Evolutionary conservation across 2,329 filamentous ascomycete species (phyloP).

Genomic region (Penicillium decumbens): DNA sequence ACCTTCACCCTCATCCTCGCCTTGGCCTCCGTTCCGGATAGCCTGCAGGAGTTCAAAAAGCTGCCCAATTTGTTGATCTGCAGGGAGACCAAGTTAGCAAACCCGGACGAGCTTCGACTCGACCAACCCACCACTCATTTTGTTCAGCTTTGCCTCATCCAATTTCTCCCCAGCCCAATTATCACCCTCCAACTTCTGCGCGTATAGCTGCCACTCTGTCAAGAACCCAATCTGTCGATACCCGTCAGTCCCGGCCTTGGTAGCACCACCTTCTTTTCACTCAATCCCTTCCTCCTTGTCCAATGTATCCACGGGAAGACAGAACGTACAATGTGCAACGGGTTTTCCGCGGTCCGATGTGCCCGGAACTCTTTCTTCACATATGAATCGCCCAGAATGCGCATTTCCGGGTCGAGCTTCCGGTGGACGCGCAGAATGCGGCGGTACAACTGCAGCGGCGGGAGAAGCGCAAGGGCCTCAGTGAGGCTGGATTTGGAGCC

Average conservation of each 20-base stretch:
- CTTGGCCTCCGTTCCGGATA: slow-evolving; percentile 53
- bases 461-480: slow-evolving; percentile 65
- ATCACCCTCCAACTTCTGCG: slow-evolving; percentile 84
- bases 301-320: neutral
- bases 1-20: slow-evolving; percentile 32
- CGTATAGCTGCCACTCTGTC: slow-evolving; percentile 94
- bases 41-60: slow-evolving; percentile 90
- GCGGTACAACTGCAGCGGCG: slow-evolving; percentile 84
- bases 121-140: slow-evolving; percentile 75
- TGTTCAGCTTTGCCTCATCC: slow-evolving; percentile 76
- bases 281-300: neutral
- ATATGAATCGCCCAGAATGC: slow-evolving; percentile 85
- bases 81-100: slow-evolving; percentile 6
- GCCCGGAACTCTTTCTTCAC: slow-evolving; percentile 87
- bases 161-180: slow-evolving; percentile 79
- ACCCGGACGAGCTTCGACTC: neutral
- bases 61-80: slow-evolving; percentile 89
- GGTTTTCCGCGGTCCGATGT: slow-evolving; percentile 80
- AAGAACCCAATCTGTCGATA: slow-evolving; percentile 76
- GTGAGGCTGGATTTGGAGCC: slow-evolving; percentile 41
- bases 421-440: slow-evolving; percentile 82
- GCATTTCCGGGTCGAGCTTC: slow-evolving; percentile 66
- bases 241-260: slow-evolving; percentile 1
- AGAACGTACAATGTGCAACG: slow-evolving; percentile 74
- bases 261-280: neutral